Conservation (phyloP, 2,329 filamentous ascomycete species). For the Sporothrix mexicana region DNA sequence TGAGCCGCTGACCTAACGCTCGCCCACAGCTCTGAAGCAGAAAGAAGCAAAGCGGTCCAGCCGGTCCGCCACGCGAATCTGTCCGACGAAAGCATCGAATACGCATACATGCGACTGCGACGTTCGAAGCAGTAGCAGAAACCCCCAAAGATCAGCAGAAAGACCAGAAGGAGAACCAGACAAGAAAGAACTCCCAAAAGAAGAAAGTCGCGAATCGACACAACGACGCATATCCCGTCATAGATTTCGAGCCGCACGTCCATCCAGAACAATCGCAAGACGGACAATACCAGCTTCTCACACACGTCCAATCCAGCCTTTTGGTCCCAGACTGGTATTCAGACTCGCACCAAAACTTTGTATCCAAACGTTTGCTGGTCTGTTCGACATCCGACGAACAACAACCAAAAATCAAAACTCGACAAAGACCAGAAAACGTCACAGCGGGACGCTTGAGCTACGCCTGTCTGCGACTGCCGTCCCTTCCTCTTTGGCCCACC, state of each 20-base stretch:
- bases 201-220: neutral
- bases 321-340: neutral
- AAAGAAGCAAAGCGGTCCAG: constrained; percentile 22
- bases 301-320: constrained; percentile 22
- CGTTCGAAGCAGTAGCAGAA: neutral
- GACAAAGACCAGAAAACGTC: constrained; percentile 11
- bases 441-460: constrained; percentile 16
- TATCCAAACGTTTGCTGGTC: constrained; percentile 6
- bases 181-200: neutral
- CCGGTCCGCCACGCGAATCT: constrained; percentile 28
- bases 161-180: neutral
- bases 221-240: constrained; percentile 3
- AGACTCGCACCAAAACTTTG: neutral
- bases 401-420: neutral
- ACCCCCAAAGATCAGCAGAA: neutral
- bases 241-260: neutral
- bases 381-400: constrained; percentile 26
- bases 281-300: constrained; percentile 26
- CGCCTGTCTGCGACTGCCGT: constrained; percentile 10
- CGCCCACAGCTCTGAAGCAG: constrained; percentile 27
- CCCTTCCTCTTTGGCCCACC: constrained; percentile 14
- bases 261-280: neutral
- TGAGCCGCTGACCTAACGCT: constrained; percentile 38
- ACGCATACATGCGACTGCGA: constrained; percentile 13
- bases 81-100: constrained; percentile 11